phyloP scores from a whole-genome alignment of 257 asterid species.

The Marsdenia floribunda region DNA sequence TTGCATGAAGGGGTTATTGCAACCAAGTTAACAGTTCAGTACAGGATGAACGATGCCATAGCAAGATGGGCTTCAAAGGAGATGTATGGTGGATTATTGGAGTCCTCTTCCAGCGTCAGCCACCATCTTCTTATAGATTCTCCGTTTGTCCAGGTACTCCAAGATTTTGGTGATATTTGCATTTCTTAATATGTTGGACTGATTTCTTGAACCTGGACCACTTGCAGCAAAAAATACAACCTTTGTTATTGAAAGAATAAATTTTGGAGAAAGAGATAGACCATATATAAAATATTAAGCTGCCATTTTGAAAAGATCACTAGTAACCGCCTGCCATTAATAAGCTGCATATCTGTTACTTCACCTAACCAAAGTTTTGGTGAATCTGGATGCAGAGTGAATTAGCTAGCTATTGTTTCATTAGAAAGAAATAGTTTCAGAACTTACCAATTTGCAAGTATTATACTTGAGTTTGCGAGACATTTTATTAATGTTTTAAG shows the following conservation, averaged over 20 bases:
- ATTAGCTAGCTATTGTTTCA: not conserved
- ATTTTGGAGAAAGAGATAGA: constrained; percentile 1
- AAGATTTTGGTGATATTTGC: not conserved
- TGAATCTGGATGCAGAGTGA: not conserved
- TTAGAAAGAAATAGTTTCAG: not conserved
- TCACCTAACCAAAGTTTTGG: not conserved
- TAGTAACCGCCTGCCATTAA: not conserved
- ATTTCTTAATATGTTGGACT: not conserved
- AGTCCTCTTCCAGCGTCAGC: constrained; percentile 63
- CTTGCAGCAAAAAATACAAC: not conserved
- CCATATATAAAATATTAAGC: not conserved
- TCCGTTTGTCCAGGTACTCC: constrained; percentile 78
- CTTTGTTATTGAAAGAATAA: not conserved
- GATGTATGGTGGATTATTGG: constrained; percentile 75
- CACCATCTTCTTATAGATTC: constrained; percentile 91
- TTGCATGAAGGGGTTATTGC: constrained; percentile 68
- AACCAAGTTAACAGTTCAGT: constrained; percentile 64
- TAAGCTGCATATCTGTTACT: not conserved
- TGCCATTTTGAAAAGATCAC: not conserved
- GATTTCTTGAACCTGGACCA: not conserved
- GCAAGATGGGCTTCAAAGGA: constrained; percentile 99
- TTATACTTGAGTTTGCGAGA: not conserved
- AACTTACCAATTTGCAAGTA: not conserved
- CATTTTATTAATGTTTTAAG: not conserved
- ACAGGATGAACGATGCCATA: constrained; percentile 83